Percentiles rank a stretch among this genome's conserved stretches.
Conservation (phyloP, 2,329 filamentous ascomycete species). For the Colletotrichum godetiae region DNA sequence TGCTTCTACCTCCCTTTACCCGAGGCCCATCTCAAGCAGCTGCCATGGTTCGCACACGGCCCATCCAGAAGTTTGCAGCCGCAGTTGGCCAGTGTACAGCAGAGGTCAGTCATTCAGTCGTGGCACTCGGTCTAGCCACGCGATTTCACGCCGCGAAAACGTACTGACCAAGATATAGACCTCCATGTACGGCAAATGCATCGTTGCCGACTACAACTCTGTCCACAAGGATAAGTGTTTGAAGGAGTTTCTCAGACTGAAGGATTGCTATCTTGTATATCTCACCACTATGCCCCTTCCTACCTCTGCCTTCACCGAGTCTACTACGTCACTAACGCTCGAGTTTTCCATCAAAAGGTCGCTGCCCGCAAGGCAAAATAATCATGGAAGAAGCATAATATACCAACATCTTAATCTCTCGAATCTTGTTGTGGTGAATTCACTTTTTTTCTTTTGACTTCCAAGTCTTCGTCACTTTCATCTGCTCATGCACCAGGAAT, state of each 20-base stretch:
- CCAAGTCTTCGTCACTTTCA: neutral
- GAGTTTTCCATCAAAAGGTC: slow-evolving; percentile 7
- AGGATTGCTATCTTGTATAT: slow-evolving; percentile 86
- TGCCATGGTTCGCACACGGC: slow-evolving; percentile 50
- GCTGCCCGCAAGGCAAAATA: slow-evolving; percentile 29
- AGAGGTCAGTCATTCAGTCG: slow-evolving; percentile 54
- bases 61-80: slow-evolving; percentile 66
- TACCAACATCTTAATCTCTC: neutral
- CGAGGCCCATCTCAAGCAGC: neutral
- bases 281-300: neutral
- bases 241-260: slow-evolving; percentile 85
- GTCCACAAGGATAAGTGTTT: slow-evolving; percentile 92
- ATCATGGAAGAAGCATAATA: neutral
- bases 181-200: slow-evolving; percentile 88
- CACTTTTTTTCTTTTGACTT: neutral
- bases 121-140: neutral
- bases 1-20: neutral
- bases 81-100: slow-evolving; percentile 66
- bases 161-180: slow-evolving; percentile 64
- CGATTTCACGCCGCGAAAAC: neutral
- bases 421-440: neutral
- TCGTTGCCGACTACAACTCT: slow-evolving; percentile 89
- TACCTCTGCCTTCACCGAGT: neutral
- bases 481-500: neutral
- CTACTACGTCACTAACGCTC: slow-evolving; percentile 1